Percentiles rank a stretch among this genome's conserved stretches.
Conservation (phyloP, 208 protist genomes). For the Trypanosoma brucei region DNA sequence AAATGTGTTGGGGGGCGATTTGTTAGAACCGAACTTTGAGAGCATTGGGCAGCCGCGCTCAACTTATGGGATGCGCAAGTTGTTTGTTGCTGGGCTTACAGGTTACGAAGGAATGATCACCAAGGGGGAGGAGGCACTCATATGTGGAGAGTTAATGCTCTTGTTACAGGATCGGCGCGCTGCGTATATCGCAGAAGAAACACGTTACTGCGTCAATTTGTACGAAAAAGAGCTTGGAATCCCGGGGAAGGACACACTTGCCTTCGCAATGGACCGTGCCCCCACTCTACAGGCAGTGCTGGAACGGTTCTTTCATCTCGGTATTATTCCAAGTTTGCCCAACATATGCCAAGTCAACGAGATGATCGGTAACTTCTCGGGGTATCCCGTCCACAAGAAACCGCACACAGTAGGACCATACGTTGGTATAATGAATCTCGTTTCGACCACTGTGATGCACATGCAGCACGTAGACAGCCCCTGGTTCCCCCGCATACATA, state of each 20-base stretch:
- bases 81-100: slow-evolving; percentile 69
- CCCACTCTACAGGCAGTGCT: slow-evolving; percentile 73
- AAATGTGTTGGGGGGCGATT: slow-evolving; percentile 46
- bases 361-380: slow-evolving; percentile 86
- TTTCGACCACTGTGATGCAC: slow-evolving; percentile 78
- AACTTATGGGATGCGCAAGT: slow-evolving; percentile 76
- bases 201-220: slow-evolving; percentile 87
- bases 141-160: slow-evolving; percentile 75
- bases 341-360: slow-evolving; percentile 89
- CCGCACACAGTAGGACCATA: slow-evolving; percentile 76
- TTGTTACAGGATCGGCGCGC: slow-evolving; percentile 65
- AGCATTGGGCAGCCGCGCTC: slow-evolving; percentile 72
- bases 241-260: slow-evolving; percentile 77
- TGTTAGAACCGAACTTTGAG: slow-evolving; percentile 53
- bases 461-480: slow-evolving; percentile 76
- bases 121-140: slow-evolving; percentile 58
- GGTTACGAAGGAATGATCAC: slow-evolving; percentile 84
- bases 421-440: slow-evolving; percentile 81
- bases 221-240: slow-evolving; percentile 81
- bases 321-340: slow-evolving; percentile 73
- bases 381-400: slow-evolving; percentile 85
- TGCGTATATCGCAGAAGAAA: slow-evolving; percentile 84
- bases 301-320: slow-evolving; percentile 69
- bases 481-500: slow-evolving; percentile 82
- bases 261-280: slow-evolving; percentile 60